A percentile compares a stretch with the other conserved stretches of the same genome.
Evolutionary conservation across 1,139 yeast genomes (phyloP).

Genomic region (Magnusiomyces starmeri): DNA sequence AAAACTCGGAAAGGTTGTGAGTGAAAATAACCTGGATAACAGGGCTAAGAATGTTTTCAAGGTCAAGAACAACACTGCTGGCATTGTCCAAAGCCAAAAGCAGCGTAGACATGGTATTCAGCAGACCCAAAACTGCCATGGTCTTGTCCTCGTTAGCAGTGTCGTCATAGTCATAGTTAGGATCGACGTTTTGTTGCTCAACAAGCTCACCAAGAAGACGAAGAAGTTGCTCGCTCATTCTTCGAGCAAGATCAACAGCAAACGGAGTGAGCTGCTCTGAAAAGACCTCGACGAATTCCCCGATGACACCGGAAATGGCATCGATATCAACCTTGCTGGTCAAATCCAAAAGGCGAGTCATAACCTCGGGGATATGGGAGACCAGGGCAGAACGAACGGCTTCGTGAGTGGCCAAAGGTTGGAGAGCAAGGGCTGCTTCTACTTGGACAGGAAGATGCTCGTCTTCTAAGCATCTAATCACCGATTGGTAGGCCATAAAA

Average conservation of each 20-base stretch:
- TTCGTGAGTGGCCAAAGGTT: constrained; percentile 61
- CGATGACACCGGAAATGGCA: constrained; percentile 84
- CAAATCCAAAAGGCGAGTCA: constrained; percentile 68
- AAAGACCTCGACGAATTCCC: constrained; percentile 87
- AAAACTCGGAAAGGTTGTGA: constrained; percentile 66
- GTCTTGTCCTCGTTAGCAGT: constrained; percentile 60
- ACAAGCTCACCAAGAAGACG: constrained; percentile 62
- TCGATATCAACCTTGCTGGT: constrained; percentile 85
- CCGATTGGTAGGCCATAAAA: constrained; percentile 55
- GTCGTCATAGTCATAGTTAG: constrained; percentile 35
- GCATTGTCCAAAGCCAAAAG: constrained; percentile 80
- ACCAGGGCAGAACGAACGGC: constrained; percentile 64
- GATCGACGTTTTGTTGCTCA: constrained; percentile 35
- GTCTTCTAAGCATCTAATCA: constrained; percentile 51
- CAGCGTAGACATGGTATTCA: constrained; percentile 85
- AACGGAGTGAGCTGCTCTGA: constrained; percentile 88
- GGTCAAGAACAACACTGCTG: constrained; percentile 51
- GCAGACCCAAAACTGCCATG: constrained; percentile 79
- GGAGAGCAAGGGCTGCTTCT: constrained; percentile 80
- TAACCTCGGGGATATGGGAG: constrained; percentile 64
- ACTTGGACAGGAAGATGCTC: constrained; percentile 69
- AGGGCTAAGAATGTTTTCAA: constrained; percentile 72
- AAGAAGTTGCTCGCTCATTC: constrained; percentile 73
- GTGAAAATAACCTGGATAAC: constrained; percentile 60
- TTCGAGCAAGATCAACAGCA: constrained; percentile 78